Conservation (phyloP, 1,284 basidiomycete species). For the Cystobasidium pallidum region DNA sequence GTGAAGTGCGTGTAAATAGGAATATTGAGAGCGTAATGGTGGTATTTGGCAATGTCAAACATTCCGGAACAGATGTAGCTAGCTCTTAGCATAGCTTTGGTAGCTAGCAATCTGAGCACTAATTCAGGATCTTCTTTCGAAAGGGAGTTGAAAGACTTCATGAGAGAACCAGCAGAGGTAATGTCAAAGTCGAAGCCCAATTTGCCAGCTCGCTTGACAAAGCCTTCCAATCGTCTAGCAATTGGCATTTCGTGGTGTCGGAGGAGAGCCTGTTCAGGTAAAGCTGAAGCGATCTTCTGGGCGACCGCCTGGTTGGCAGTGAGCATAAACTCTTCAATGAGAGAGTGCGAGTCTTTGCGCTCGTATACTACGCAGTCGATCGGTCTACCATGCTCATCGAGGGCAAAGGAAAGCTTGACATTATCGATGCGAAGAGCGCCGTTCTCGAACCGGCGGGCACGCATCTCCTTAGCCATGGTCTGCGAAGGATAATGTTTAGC, state of each 20-base stretch:
- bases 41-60: slow-evolving; percentile 98
- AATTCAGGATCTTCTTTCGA: slow-evolving; percentile 61
- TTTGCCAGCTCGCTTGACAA: slow-evolving; percentile 75
- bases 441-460: slow-evolving; percentile 70
- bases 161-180: slow-evolving; percentile 76
- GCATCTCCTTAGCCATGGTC: slow-evolving; percentile 72
- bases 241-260: slow-evolving; percentile 90
- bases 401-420: slow-evolving; percentile 72
- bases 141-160: slow-evolving; percentile 77
- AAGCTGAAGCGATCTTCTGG: slow-evolving; percentile 85
- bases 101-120: slow-evolving; percentile 76
- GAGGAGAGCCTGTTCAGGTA: slow-evolving; percentile 92
- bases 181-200: slow-evolving; percentile 83
- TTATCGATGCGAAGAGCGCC: slow-evolving; percentile 79
- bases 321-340: slow-evolving; percentile 97
- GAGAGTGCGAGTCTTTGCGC: slow-evolving; percentile 71
- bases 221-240: slow-evolving; percentile 81
- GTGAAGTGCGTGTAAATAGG: slow-evolving; percentile 98
- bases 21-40: slow-evolving; percentile 86
- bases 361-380: slow-evolving; percentile 73
- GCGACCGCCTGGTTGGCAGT: slow-evolving; percentile 87
- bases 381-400: slow-evolving; percentile 83
- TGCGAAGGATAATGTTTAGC: too few species aligned
- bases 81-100: slow-evolving; percentile 86
- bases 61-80: slow-evolving; percentile 99